Evolutionary conservation across 148 eudicot species (phyloP).

Genomic region (Fagopyrum esculentum): DNA sequence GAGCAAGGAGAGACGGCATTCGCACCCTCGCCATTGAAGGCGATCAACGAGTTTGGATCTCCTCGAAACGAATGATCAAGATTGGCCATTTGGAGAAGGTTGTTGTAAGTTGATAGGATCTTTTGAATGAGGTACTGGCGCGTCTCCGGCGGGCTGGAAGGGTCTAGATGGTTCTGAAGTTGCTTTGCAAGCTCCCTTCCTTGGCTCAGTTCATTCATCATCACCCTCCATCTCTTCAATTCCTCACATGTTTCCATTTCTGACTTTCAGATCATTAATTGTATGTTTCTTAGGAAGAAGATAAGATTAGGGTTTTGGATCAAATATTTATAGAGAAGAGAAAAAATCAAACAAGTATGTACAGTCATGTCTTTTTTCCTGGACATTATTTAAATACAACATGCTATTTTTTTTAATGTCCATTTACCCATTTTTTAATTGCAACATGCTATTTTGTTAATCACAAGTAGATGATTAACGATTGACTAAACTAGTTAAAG

Average conservation of each 20-base stretch:
- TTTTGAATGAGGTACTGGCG: conserved; percentile 33
- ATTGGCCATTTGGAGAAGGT: conserved; percentile 2
- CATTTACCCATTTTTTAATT: too few species aligned
- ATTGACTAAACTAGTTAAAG: too few species aligned
- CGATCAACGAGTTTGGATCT: background rate
- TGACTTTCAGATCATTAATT: background rate
- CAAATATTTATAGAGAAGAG: background rate
- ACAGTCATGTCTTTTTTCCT: too few species aligned
- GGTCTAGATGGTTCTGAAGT: conserved; percentile 35
- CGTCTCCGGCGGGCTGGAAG: conserved; percentile 18
- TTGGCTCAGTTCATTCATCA: conserved; percentile 41
- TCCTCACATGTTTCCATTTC: conserved; percentile 22
- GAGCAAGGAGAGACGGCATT: background rate
- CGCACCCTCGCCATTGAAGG: background rate
- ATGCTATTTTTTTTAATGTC: too few species aligned
- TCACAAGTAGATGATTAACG: too few species aligned
- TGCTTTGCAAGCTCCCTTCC: conserved; percentile 49
- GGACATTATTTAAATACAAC: too few species aligned
- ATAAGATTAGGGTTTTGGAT: background rate
- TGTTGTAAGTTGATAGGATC: conserved; percentile 29
- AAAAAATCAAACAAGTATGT: background rate
- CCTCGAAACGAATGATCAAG: background rate
- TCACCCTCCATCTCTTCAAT: conserved; percentile 22
- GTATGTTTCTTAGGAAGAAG: background rate
- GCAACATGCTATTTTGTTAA: too few species aligned